phyloP scores from a whole-genome alignment of 441 rosid species.

The Arabidopsis hybrid region DNA sequence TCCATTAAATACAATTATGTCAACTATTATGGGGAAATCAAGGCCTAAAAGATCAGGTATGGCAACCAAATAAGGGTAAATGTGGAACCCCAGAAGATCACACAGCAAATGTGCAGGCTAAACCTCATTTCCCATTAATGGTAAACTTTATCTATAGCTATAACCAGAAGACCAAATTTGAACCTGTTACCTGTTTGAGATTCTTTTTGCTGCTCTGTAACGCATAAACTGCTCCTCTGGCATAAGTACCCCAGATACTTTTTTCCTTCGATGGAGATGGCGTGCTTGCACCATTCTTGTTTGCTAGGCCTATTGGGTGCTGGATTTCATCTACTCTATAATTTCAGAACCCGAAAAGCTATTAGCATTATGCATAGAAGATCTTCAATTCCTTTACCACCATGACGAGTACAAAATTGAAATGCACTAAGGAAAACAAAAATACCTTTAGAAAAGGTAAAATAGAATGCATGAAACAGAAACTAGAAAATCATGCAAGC shows the following conservation, averaged over 20 bases:
- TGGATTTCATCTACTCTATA: slow-evolving; percentile 77
- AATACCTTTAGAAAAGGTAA: slow-evolving; percentile 1
- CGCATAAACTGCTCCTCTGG: slow-evolving; percentile 91
- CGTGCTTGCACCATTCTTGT: slow-evolving; percentile 49
- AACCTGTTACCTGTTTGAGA: slow-evolving; percentile 66
- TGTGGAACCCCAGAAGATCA: slow-evolving; percentile 25
- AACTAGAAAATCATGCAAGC: slow-evolving; percentile 24
- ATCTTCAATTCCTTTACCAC: slow-evolving; percentile 17
- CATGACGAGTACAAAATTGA: not conserved
- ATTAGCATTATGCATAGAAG: slow-evolving; percentile 22
- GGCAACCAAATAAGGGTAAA: slow-evolving; percentile 17
- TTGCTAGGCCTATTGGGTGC: slow-evolving; percentile 49
- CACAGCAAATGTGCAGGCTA: slow-evolving; percentile 3
- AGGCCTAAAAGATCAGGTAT: slow-evolving; percentile 25
- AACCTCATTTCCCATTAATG: slow-evolving; percentile 21
- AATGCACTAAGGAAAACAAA: not conserved
- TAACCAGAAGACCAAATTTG: slow-evolving; percentile 29
- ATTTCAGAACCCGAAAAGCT: slow-evolving; percentile 21
- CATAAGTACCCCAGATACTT: slow-evolving; percentile 84
- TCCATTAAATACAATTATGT: not conserved
- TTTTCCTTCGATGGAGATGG: slow-evolving; percentile 51
- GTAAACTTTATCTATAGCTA: slow-evolving; percentile 22
- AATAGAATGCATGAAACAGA: not conserved
- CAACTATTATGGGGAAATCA: slow-evolving; percentile 22
- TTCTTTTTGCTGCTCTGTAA: slow-evolving; percentile 64